phyloP scores from a whole-genome alignment of 202 grass and related monocot genomes.

The Digitaria exilis region DNA sequence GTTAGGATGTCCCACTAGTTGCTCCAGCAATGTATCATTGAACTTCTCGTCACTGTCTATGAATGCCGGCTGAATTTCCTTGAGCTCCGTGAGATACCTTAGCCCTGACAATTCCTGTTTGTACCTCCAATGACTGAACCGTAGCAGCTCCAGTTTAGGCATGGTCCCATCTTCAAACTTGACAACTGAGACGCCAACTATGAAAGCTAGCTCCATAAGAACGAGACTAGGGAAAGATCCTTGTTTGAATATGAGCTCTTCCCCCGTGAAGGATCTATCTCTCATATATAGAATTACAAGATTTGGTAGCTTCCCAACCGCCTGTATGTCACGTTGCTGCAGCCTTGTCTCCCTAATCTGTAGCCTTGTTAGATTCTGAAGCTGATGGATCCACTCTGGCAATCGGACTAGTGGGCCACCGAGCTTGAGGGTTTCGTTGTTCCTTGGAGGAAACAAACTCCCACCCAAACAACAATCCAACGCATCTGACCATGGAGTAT shows the following conservation, averaged over 20 bases:
- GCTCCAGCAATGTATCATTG: no score
- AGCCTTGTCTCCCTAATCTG: accelerated
- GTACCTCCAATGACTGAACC: accelerated
- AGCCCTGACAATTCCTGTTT: neutral
- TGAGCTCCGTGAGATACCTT: neutral
- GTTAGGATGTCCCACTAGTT: neutral
- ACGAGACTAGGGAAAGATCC: neutral
- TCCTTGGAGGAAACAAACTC: neutral
- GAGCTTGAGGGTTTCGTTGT: slow-evolving; percentile 9
- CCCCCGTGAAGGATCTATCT: accelerated
- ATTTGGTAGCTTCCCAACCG: neutral
- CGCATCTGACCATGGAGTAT: neutral
- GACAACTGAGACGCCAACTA: accelerated
- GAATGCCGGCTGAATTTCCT: no score
- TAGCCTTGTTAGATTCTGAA: neutral
- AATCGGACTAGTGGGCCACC: neutral
- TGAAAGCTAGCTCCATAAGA: accelerated
- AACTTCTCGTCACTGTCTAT: no score
- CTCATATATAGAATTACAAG: neutral
- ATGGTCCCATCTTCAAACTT: neutral
- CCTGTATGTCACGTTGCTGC: neutral
- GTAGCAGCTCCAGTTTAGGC: slow-evolving; percentile 7
- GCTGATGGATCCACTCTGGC: neutral
- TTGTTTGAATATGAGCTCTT: neutral
- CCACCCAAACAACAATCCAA: neutral